Base-by-base conservation (phyloP, 2,329 filamentous ascomycete species). In the Saccharata proteae region DNA sequence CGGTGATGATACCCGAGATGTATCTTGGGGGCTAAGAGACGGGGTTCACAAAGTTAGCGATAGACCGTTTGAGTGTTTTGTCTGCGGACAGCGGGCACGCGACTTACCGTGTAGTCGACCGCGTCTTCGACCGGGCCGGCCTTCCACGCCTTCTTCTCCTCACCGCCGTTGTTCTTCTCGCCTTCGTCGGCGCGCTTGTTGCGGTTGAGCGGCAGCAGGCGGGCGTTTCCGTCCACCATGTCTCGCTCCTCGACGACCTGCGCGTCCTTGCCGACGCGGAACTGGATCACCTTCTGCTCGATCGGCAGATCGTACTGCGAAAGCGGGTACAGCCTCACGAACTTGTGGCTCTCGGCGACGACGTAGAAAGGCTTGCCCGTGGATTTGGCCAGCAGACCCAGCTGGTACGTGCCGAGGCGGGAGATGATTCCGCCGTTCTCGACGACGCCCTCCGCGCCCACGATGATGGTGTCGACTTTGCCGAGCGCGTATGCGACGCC, bases 281-380 rank as follows among this genome's bases (percentile, higher is more conserved):
- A 92, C 29, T 82, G 73, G 37, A 90, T 65, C 10, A 92, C 69
- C 19, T 74, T 69, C 56, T 93, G 84, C 49, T 79, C 71, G 42
- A 93, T 75, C 0, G 81, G 81, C 36, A 93, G 62, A 49, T 90
- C 81, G 37, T 77, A 74, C 57, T 93, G 84, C 40, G 78, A 75
- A 14, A 90, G 61, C 1, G 88, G 83, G 46, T 86, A 90, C 34
- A 90, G 69, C 46, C 85, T 71, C 26, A 92, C 84, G 51, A 98
- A 94, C 61, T 98, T 98, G 65, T 98, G 90, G 46, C 82, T 92
- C 62, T 98, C 90, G 1, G 80, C 80, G 4, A 90, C 85, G 12
- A 93, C 85, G 48, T 92, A 93, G 44, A 96, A 83, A 0, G 80
- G 80, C 40, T 82, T 77, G 22, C 77, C 73, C 38, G 71, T 69